Conservation (phyloP, 1,284 basidiomycete genomes). For the Austroboletus niveus region DNA sequence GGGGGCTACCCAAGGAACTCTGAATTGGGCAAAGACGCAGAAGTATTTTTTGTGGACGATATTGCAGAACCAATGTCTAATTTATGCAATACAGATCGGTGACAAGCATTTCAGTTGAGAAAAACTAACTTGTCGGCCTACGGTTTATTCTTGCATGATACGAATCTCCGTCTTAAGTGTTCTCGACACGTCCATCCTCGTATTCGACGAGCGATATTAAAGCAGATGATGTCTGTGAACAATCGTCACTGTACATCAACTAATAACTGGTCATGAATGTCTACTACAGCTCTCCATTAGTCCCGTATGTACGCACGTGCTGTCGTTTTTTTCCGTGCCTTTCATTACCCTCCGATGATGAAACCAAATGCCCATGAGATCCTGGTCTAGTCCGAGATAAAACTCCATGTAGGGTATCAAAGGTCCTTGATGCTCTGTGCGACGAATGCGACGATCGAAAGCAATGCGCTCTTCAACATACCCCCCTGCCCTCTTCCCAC, state of each 20-base stretch:
- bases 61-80: too few species aligned
- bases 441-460: background rate
- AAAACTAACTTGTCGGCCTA: too few species aligned
- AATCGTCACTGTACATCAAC: background rate
- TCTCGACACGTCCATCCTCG: too few species aligned
- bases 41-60: too few species aligned
- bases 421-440: background rate
- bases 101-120: too few species aligned
- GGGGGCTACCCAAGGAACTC: too few species aligned
- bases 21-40: too few species aligned
- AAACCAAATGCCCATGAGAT: background rate
- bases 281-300: background rate
- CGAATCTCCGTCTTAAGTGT: too few species aligned
- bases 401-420: slow-evolving; percentile 12
- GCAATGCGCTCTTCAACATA: background rate
- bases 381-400: slow-evolving; percentile 9
- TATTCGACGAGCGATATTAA: background rate
- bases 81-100: too few species aligned
- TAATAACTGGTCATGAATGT: background rate
- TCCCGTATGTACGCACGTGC: background rate
- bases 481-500: background rate
- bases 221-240: background rate
- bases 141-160: too few species aligned
- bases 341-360: background rate
- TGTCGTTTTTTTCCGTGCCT: background rate